Evolutionary conservation across 768 basidiomycete species (phyloP).

Genomic region (Hortiboletus campestris): DNA sequence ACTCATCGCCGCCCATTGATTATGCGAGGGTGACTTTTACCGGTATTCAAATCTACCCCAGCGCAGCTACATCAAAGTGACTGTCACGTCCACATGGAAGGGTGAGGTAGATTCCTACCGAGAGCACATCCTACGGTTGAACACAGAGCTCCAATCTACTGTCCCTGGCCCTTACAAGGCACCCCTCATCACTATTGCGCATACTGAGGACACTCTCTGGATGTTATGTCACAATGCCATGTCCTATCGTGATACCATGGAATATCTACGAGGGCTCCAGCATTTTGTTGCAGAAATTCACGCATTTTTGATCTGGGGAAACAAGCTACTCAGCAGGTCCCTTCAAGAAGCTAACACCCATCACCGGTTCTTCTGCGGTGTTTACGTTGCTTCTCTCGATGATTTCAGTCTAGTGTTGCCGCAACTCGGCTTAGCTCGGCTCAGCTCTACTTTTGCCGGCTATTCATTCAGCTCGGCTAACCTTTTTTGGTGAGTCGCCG

Average conservation of each 20-base stretch:
- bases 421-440: too few species aligned
- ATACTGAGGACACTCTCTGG: neutral
- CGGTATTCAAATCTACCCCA: neutral
- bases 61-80: neutral
- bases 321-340: too few species aligned
- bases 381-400: too few species aligned
- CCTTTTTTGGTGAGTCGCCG: too few species aligned
- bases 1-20: neutral
- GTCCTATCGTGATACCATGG: too few species aligned
- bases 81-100: neutral
- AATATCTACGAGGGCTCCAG: neutral
- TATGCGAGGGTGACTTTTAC: constrained; percentile 3
- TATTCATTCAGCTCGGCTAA: too few species aligned
- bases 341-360: too few species aligned
- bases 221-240: neutral
- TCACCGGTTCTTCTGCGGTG: too few species aligned
- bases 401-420: too few species aligned
- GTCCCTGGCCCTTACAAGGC: neutral
- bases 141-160: neutral
- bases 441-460: too few species aligned
- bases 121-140: neutral
- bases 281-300: neutral
- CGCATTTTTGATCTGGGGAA: neutral
- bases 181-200: neutral
- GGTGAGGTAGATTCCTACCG: neutral